A percentile compares a stretch with the other conserved stretches of the same genome.
These are phyloP conservation scores for Aphanomyces euteiches DNA, from an alignment of 352 stramenopile species.

Conservation along the genomic window DNA sequence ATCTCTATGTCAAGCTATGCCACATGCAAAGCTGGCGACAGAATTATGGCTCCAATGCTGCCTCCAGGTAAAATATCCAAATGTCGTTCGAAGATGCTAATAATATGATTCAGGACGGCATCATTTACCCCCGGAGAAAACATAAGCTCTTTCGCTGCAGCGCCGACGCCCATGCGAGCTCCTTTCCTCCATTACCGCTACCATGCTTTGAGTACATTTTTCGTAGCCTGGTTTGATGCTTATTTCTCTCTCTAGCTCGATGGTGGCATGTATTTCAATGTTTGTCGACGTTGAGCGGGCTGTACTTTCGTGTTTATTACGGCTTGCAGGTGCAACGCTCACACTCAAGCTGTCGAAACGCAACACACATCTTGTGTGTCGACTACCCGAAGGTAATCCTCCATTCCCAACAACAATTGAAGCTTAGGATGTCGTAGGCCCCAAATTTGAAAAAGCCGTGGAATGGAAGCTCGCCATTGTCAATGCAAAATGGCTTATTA, in stretches of 20 bases:
- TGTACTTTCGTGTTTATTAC: conserved; percentile 56
- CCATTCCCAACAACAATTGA: neutral
- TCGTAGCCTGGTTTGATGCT: neutral
- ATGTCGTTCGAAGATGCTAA: conserved; percentile 55
- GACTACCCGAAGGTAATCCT: conserved; percentile 42
- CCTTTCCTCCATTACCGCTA: conserved; percentile 40
- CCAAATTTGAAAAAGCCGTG: conserved; percentile 56
- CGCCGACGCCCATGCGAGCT: conserved; percentile 5
- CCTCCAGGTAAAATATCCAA: conserved; percentile 43
- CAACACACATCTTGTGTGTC: conserved; percentile 68
- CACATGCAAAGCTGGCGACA: conserved; percentile 50
- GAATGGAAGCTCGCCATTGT: conserved; percentile 55
- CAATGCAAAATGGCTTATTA: conserved; percentile 59
- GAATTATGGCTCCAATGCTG: conserved; percentile 75
- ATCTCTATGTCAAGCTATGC: conserved; percentile 29
- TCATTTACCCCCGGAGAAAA: conserved; percentile 25
- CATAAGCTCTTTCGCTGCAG: conserved; percentile 18
- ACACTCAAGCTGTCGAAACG: conserved; percentile 48
- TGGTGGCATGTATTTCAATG: conserved; percentile 56
- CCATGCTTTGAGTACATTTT: conserved; percentile 40
- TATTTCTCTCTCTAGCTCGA: conserved; percentile 1
- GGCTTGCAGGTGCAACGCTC: conserved; percentile 50
- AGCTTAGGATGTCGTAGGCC: conserved; percentile 2
- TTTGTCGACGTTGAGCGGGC: conserved; percentile 58
- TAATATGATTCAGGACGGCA: conserved; percentile 37